Evolutionary conservation across 371 early-diverging fungal species (phyloP).

Genomic region (Smittium culicis): DNA sequence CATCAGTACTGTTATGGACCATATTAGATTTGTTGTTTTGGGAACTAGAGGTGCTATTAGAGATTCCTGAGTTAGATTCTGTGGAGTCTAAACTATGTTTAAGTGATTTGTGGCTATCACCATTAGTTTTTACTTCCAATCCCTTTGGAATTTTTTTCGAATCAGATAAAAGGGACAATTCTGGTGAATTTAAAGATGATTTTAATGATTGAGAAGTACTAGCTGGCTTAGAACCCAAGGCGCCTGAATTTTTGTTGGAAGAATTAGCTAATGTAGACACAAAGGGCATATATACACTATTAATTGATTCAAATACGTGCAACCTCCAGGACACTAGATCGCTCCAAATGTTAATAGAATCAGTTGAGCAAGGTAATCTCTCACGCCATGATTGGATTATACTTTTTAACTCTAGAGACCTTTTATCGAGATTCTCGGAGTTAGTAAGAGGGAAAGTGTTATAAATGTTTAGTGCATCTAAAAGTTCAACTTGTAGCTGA

Average conservation of each 20-base stretch:
- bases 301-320: constrained; percentile 90
- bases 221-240: constrained; percentile 24
- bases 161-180: not conserved
- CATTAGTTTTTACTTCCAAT: not conserved
- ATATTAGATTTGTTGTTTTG: not conserved
- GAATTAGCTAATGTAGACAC: constrained; percentile 41
- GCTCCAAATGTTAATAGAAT: constrained; percentile 95
- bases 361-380: constrained; percentile 91
- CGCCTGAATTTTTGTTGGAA: not conserved
- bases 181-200: constrained; percentile 1
- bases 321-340: constrained; percentile 96
- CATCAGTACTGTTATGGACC: not conserved
- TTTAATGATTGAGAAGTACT: constrained; percentile 10
- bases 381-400: constrained; percentile 93
- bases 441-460: constrained; percentile 58
- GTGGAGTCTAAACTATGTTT: not conserved
- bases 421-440: constrained; percentile 61
- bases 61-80: not conserved
- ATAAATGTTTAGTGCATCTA: constrained; percentile 82
- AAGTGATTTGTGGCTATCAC: not conserved
- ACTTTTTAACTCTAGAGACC: constrained; percentile 76
- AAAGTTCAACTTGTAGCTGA: constrained; percentile 89
- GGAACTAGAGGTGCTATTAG: not conserved
- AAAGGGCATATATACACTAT: constrained; percentile 81
- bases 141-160: not conserved